A percentile compares a stretch with the other conserved stretches of the same genome.
Conservation (phyloP, 164 flowering plant species). For the Hamamelis virginiana region DNA sequence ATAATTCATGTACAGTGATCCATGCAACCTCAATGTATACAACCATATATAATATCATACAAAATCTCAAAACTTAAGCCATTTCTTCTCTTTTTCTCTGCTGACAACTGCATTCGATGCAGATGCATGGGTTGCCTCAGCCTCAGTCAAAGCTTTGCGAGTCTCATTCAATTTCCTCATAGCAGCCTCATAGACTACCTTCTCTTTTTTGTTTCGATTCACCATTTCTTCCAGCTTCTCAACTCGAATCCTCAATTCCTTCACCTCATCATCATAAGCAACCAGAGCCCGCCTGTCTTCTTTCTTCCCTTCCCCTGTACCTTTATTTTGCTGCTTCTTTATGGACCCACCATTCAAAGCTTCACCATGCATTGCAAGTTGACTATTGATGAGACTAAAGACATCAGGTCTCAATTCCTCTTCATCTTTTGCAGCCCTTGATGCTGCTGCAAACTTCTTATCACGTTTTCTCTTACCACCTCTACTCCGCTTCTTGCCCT, state of each 20-base stretch:
- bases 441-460: conserved; percentile 74
- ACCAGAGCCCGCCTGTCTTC: conserved; percentile 65
- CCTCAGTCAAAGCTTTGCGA: conserved; percentile 68
- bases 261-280: conserved; percentile 77
- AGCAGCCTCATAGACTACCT: conserved; percentile 78
- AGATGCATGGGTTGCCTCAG: conserved; percentile 75
- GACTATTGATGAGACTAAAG: conserved; percentile 77
- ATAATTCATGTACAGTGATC: too few relatives aligned
- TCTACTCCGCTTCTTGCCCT: conserved; percentile 63
- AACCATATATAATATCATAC: too few relatives aligned
- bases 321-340: conserved; percentile 36
- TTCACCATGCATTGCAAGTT: conserved; percentile 56
- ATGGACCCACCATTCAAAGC: conserved; percentile 33
- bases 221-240: conserved; percentile 90
- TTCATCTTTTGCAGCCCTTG: conserved; percentile 55
- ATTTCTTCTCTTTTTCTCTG: conserved; percentile 81
- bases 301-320: conserved; percentile 42
- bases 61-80: conserved; percentile 71
- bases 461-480: conserved; percentile 92
- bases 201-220: conserved; percentile 70
- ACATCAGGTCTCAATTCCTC: conserved; percentile 62
- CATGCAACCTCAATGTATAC: too few relatives aligned
- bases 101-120: conserved; percentile 61
- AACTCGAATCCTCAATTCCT: conserved; percentile 54
- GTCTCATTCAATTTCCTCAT: conserved; percentile 72